Conservation (phyloP, 306 rosid species). For the Medicago truncatula region MtrunA17r5.0-ANR NC_053044.1:48558001-48558500, state of each 20-base stretch:
- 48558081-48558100: conserved; percentile 99
- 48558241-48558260: conserved; percentile 97
- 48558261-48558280: conserved; percentile 96
- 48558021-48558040: conserved; percentile 37
- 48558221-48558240: conserved; percentile 96
- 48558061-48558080: conserved; percentile 96
- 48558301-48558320: conserved; percentile 8
- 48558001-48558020: conserved; percentile 17
- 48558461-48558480: not conserved
- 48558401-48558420: not conserved
- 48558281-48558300: not conserved
- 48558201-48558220: conserved; percentile 99
- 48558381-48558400: conserved; percentile 23
- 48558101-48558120: conserved; percentile 99
- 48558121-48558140: conserved; percentile 97
- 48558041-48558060: conserved; percentile 65
- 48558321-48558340: not conserved
- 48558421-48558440: conserved; percentile 15
- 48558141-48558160: conserved; percentile 99
- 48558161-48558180: conserved; percentile 94
- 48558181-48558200: conserved; percentile 98
- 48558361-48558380: conserved; percentile 6
- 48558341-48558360: not conserved
- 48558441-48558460: conserved; percentile 4
- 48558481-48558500: conserved; percentile 23